phyloP scores from a whole-genome alignment of 1,284 basidiomycete genomes.

The Vanrija pseudolonga region DNA sequence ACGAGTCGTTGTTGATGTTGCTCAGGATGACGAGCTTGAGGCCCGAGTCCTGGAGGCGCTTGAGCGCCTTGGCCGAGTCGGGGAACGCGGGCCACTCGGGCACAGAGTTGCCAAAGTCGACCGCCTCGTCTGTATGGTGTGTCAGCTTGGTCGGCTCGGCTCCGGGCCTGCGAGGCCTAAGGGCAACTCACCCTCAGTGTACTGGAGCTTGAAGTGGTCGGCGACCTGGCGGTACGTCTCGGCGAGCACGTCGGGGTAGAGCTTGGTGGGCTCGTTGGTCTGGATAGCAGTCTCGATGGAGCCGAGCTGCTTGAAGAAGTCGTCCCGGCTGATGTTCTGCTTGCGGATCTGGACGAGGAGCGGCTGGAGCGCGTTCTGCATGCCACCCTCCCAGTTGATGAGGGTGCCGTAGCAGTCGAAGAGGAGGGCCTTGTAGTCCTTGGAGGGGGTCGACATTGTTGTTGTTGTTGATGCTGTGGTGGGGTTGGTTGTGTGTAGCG shows the following conservation, averaged over 20 bases:
- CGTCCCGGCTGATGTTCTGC: constrained; percentile 7
- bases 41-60: constrained; percentile 22
- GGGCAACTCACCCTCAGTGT: too few species aligned
- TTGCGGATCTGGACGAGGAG: constrained; percentile 20
- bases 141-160: not conserved
- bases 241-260: constrained; percentile 27
- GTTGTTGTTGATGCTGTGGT: not conserved
- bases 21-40: constrained; percentile 31
- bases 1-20: constrained; percentile 35
- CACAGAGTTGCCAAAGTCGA: constrained; percentile 25
- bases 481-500: too few species aligned
- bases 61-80: constrained; percentile 28
- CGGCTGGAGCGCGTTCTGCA: constrained; percentile 20
- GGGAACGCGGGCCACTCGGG: constrained; percentile 37
- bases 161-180: too few species aligned
- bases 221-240: constrained; percentile 12
- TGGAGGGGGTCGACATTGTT: not conserved
- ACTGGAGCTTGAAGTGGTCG: constrained; percentile 7
- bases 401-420: constrained; percentile 32
- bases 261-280: constrained; percentile 22
- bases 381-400: constrained; percentile 33
- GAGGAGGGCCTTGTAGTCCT: constrained; percentile 19
- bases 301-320: constrained; percentile 22
- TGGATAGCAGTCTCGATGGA: constrained; percentile 27
- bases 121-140: constrained; percentile 25